Conservation (phyloP, 2,329 filamentous ascomycete genomes). For the Pseudophaeomoniella oleicola region DNA sequence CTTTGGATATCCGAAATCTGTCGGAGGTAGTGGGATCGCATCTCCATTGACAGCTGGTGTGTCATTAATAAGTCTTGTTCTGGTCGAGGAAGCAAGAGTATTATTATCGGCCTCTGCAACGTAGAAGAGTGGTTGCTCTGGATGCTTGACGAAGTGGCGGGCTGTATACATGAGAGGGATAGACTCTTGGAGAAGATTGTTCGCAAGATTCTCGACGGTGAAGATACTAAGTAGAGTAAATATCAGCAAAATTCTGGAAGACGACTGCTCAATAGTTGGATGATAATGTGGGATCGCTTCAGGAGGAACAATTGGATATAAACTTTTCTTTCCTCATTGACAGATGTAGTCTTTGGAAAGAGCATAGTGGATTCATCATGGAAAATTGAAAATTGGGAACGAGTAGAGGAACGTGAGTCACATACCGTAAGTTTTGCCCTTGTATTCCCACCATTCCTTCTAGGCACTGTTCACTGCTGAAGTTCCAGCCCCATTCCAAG, state of each 20-base stretch:
- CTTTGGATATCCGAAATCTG: slow-evolving; percentile 79
- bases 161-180: slow-evolving; percentile 84
- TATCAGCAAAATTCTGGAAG: too few relatives aligned
- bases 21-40: slow-evolving; percentile 52
- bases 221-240: slow-evolving; percentile 67
- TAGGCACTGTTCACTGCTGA: slow-evolving; percentile 84
- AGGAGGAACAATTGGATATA: slow-evolving; percentile 95
- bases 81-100: slow-evolving; percentile 66
- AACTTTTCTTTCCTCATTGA: slow-evolving; percentile 32
- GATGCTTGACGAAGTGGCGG: slow-evolving; percentile 72
- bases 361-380: slow-evolving; percentile 51
- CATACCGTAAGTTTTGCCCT: slow-evolving; percentile 72
- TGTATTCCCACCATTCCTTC: slow-evolving; percentile 92
- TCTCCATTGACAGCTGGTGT: slow-evolving; percentile 58
- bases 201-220: slow-evolving; percentile 70
- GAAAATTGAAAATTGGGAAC: slow-evolving; percentile 10
- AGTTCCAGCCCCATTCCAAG: slow-evolving; percentile 90
- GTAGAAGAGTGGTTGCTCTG: slow-evolving; percentile 79
- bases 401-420: slow-evolving; percentile 14
- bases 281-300: too few relatives aligned
- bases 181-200: slow-evolving; percentile 73
- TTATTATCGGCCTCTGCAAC: slow-evolving; percentile 91
- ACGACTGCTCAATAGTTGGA: too few relatives aligned
- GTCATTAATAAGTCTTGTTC: slow-evolving; percentile 59
- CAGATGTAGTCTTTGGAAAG: slow-evolving; percentile 17